Evolutionary conservation across 2,329 filamentous ascomycete genomes (phyloP).

Genomic region (Alternaria brassicicola): DNA sequence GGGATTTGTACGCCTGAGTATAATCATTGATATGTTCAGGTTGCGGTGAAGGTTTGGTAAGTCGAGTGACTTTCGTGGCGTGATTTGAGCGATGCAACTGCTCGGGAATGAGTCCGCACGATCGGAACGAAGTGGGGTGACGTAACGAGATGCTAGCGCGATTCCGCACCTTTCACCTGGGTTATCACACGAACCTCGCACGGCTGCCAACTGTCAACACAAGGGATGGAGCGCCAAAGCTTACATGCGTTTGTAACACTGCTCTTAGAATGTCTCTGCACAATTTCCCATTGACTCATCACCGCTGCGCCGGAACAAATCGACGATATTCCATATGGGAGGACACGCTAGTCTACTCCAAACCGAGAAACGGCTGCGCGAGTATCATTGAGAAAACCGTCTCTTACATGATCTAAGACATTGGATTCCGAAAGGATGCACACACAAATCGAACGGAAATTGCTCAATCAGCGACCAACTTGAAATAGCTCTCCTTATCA

Average conservation of each 20-base stretch:
- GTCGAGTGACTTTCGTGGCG: slow-evolving; percentile 12
- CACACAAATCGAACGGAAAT: background rate
- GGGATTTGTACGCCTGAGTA: background rate
- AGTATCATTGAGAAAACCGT: too few species aligned
- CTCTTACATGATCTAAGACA: background rate
- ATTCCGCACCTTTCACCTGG: background rate
- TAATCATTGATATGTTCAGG: slow-evolving; percentile 4
- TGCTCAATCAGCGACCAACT: background rate
- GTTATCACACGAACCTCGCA: background rate
- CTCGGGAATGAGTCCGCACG: slow-evolving; percentile 20
- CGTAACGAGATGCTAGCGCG: slow-evolving; percentile 23
- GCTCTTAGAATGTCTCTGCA: background rate
- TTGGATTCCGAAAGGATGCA: too few species aligned
- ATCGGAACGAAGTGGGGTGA: slow-evolving; percentile 35
- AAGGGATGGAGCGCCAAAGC: background rate
- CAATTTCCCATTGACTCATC: background rate
- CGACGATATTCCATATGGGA: background rate
- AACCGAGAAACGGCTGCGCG: too few species aligned
- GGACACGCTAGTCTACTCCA: background rate
- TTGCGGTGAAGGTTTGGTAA: background rate
- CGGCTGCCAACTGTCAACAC: background rate
- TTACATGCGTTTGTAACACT: background rate
- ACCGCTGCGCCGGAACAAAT: background rate
- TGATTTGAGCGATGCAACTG: slow-evolving; percentile 13
- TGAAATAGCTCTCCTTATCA: background rate